Evolutionary conservation across 139 green algal species (phyloP), one percentile per base, ranked within the genome.

Genomic region (Chlorella sp.): DNA sequence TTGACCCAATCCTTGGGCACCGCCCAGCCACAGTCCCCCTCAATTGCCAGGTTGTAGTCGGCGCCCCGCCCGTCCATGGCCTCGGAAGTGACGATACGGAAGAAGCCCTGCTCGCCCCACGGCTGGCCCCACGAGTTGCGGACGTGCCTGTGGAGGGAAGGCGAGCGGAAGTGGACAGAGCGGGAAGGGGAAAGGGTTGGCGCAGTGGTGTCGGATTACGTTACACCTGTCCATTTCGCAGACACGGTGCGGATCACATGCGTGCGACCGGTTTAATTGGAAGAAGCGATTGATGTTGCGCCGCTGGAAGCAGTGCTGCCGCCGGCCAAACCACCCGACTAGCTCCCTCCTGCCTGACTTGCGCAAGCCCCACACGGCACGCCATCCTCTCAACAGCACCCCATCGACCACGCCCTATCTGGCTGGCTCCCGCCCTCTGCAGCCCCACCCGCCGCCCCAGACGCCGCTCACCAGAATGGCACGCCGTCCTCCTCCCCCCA

Each of bases 41-140:
- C 96, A 61, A 99, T 92, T 14, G 83, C 91, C 5, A 98, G 92
- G 91, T 97, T 97, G 92, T 97, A 97, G 22, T 92, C 71, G 78
- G 92, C 75, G 77, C 95, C 95, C 0, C 89, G 87, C 82, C 81
- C 95, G 60, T 94, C 69, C 9, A 90, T 66, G 80, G 92, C 96
- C 15, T 89, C 83, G 30, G 81, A 94, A 57, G 96, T 98, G 18
- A 96, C 93, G 81, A 98, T 94, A 60, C 93, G 91, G 90, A 97
- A 95, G 91, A 96, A 98, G 84, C 91, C 91, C 34, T 78, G 28
- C 85, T 94, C 89, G 30, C 95, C 96, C 94, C 92, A 98, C 0
- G 96, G 97, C 88, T 96, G 94, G 32, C 97, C 97, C 96, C 94
- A 97, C 0, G 71, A 91, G 89, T 95, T 95, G 32, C 92, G 87